Conservation (phyloP, 1,284 basidiomycete genomes). For the Cutaneotrichosporon spelunceum region DNA sequence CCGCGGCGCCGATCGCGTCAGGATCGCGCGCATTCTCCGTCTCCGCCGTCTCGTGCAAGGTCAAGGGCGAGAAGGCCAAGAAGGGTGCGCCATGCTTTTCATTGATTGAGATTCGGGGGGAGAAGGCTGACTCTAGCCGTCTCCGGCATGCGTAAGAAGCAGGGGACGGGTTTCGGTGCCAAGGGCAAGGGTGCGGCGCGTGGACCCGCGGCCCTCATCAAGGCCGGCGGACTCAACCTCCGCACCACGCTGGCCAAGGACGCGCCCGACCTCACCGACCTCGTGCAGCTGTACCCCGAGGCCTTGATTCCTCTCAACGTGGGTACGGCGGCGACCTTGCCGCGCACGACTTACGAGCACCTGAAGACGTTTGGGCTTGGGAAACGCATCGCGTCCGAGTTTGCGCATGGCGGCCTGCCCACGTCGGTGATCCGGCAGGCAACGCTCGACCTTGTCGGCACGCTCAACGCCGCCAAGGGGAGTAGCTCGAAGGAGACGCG, state of each 20-base stretch:
- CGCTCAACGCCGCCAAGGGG: constrained; percentile 30
- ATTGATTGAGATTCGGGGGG: neutral
- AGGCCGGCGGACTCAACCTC: constrained; percentile 26
- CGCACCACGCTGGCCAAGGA: constrained; percentile 29
- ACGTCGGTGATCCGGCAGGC: constrained; percentile 44
- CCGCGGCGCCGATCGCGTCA: constrained; percentile 15
- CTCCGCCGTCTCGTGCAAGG: constrained; percentile 18
- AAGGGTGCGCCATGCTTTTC: constrained; percentile 6
- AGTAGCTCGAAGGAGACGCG: constrained; percentile 18
- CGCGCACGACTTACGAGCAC: constrained; percentile 31
- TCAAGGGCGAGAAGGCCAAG: constrained; percentile 16
- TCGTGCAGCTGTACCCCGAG: constrained; percentile 34
- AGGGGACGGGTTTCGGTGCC: constrained; percentile 2
- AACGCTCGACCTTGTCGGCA: constrained; percentile 40
- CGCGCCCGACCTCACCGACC: constrained; percentile 34
- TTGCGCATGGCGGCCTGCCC: constrained; percentile 26
- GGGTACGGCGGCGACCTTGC: constrained; percentile 38
- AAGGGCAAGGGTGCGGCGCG: constrained; percentile 7
- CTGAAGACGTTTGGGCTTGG: constrained; percentile 45
- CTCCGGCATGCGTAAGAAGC: neutral
- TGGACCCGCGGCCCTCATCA: constrained; percentile 6
- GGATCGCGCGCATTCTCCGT: constrained; percentile 25
- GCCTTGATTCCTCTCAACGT: constrained; percentile 28
- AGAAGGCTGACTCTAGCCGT: constrained; percentile 1
- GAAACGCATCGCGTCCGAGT: constrained; percentile 39